Evolutionary conservation across 2,329 filamentous ascomycete species (phyloP), one percentile per base, ranked within the genome.

Genomic region (Fusarium keratoplasticum): DNA sequence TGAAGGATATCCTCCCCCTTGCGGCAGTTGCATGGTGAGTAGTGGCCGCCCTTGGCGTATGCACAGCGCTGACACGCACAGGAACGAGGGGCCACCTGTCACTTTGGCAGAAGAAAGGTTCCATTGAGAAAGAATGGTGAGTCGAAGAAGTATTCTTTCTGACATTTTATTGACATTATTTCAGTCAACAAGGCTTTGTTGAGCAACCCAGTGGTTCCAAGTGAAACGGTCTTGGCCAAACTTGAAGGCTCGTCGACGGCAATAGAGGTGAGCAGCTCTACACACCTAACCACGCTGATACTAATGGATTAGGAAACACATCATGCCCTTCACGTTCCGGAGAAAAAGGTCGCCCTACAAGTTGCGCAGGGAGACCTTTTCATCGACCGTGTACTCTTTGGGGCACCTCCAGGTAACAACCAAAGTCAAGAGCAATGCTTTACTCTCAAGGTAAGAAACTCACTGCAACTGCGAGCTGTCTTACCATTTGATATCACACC

Each of bases 1-100:
- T 40, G 4, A 47, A 77, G 75, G 75, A 3, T 76, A 68, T 27
- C 75, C 75, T 38, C 57, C 75, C 0, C 75, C 75, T 10, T 77
- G 75, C 6, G 29, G 35, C 10, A 64, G 72, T n/a, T 77, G 75
- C 22, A 57, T 25, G 1, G 75, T 77, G 44, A n/a, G 72, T 63
- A 6, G 5, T 18, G 25, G 8, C 1, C 11, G 13, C 1, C 14
- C 18, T 18, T 13, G 2, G 6, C 6, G 40, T 10, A 1, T 9
- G 4, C 29, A 20, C 36, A 1, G 13, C 3, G 16, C 29, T 75
- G 36, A 75, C 54, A 5, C 18, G 8, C 3, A 3, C 50, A 75
- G 73, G 60, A 63, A 33, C 72, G 74, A 11, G 61, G 36, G 4
- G 35, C 29, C 20, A 47, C 44, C 6, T 76, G 74, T 61, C 59